Conservation (phyloP, 164 flowering plant genomes). For the Amborella trichopoda region DNA sequence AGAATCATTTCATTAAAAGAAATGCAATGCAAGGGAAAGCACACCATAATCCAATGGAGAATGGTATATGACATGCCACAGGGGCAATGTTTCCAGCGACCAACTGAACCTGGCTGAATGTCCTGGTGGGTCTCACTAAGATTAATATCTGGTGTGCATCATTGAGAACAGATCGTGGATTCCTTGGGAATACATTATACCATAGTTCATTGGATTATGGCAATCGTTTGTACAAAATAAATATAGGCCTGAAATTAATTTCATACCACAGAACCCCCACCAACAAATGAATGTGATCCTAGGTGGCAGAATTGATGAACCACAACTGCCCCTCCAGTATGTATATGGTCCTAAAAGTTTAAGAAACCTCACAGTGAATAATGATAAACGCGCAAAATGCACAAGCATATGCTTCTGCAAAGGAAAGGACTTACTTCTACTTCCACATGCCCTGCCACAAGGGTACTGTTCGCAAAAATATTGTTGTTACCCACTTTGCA, state of each 20-base stretch:
- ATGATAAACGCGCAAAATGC: neutral
- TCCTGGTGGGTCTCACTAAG: too few species aligned
- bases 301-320: conserved; percentile 87
- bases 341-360: conserved; percentile 51
- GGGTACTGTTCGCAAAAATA: conserved; percentile 85
- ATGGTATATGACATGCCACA: neutral
- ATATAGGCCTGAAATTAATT: neutral
- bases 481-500: conserved; percentile 82
- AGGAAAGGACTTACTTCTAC: conserved; percentile 54
- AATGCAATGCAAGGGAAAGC: neutral
- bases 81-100: too few species aligned
- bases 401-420: neutral
- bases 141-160: neutral
- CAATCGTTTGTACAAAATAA: neutral
- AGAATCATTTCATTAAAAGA: neutral
- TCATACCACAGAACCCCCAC: conserved; percentile 95
- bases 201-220: too few species aligned
- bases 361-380: conserved; percentile 7
- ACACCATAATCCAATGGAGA: neutral
- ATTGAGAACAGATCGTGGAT: neutral
- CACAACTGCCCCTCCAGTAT: conserved; percentile 75
- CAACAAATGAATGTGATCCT: conserved; percentile 77
- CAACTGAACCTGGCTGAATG: too few species aligned
- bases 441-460: conserved; percentile 85
- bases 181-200: neutral